Conservation (phyloP, 108 stramenopile genomes). For the Pseudonitzschia pungens region DNA sequence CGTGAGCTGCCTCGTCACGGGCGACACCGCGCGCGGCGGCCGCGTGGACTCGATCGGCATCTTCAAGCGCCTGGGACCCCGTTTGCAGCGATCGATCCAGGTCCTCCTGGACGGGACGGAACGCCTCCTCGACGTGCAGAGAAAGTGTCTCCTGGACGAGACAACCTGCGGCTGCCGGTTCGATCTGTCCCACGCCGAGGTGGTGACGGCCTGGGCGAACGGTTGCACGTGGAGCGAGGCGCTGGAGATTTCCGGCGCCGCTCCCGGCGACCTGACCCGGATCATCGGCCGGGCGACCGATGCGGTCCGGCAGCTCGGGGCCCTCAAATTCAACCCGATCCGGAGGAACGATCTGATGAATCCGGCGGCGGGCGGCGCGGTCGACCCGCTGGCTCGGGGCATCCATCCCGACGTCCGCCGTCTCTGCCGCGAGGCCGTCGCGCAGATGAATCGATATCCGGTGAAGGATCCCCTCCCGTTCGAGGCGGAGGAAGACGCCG, state of each 20-base stretch:
- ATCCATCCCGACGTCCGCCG: conserved; percentile 67
- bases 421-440: conserved; percentile 67
- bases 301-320: conserved; percentile 75
- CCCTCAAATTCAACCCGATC: conserved; percentile 59
- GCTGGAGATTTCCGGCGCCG: conserved; percentile 64
- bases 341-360: conserved; percentile 36
- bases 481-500: conserved; percentile 41
- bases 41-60: conserved; percentile 41
- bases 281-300: conserved; percentile 75
- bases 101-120: conserved; percentile 59
- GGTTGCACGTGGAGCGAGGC: conserved; percentile 81
- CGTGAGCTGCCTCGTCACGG: conserved; percentile 69
- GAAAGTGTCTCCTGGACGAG: conserved; percentile 54
- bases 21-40: conserved; percentile 43
- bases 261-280: conserved; percentile 76
- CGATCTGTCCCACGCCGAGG: conserved; percentile 64
- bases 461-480: conserved; percentile 83
- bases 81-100: conserved; percentile 73
- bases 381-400: conserved; percentile 51
- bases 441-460: conserved; percentile 74
- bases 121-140: conserved; percentile 71
- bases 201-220: conserved; percentile 77
- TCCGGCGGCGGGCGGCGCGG: conserved; percentile 9
- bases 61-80: conserved; percentile 53
- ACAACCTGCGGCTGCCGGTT: conserved; percentile 51